phyloP scores from a whole-genome alignment of 1,139 yeast species.

The Pneumocystis murina region DNA sequence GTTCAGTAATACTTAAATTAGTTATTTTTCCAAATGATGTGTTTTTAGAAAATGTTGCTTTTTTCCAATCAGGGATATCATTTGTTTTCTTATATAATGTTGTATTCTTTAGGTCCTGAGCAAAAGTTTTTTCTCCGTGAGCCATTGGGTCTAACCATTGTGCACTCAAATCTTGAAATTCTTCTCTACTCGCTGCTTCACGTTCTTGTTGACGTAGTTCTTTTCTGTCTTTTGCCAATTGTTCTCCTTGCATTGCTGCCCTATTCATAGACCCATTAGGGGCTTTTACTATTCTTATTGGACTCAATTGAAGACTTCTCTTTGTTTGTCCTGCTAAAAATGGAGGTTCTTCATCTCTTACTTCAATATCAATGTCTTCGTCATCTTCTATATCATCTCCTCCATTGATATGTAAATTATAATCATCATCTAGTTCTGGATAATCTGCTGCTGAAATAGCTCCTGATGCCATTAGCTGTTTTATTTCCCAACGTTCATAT shows the following conservation, averaged over 20 bases:
- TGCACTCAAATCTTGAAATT: conserved; percentile 15
- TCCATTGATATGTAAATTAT: conserved; percentile 22
- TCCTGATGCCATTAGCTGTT: conserved; percentile 71
- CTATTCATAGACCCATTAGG: conserved; percentile 70
- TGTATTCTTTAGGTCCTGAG: conserved; percentile 19
- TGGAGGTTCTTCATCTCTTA: conserved; percentile 53
- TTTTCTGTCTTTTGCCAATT: conserved; percentile 47
- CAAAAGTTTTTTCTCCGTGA: conserved; percentile 12
- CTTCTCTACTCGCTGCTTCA: conserved; percentile 19
- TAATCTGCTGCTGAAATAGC: conserved; percentile 54
- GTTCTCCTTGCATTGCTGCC: conserved; percentile 66
- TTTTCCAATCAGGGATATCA: conserved; percentile 35
- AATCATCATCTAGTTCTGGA: conserved; percentile 50
- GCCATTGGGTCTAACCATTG: conserved; percentile 17
- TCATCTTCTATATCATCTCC: conserved; percentile 31
- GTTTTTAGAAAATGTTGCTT: conserved; percentile 26
- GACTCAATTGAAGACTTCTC: conserved; percentile 32
- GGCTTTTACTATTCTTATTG: conserved; percentile 44
- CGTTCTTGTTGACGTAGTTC: conserved; percentile 39
- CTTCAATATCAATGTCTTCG: conserved; percentile 55
- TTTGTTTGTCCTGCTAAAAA: conserved; percentile 49
- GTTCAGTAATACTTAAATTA: conserved; percentile 42
- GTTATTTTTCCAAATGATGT: conserved; percentile 43
- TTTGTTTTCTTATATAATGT: conserved; percentile 6
- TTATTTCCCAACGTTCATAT: conserved; percentile 82